These are phyloP conservation scores for Nannochloris sp. DNA, from an alignment of 139 green algal genomes.

Conservation along the genomic window DNA sequence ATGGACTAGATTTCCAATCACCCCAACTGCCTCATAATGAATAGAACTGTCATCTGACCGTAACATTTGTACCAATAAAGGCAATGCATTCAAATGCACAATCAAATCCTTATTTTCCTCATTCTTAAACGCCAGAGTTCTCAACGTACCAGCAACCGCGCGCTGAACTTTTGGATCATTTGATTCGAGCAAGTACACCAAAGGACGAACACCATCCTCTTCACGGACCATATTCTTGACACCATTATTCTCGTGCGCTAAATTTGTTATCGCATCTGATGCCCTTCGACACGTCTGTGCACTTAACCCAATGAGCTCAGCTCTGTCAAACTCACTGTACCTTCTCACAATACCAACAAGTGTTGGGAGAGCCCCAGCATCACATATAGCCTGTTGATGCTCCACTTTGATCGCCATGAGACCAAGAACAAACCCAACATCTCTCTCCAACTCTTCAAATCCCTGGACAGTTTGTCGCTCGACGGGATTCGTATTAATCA, in stretches of 20 bases:
- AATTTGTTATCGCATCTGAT: constrained; percentile 91
- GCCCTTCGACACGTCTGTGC: constrained; percentile 53
- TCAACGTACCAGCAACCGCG: constrained; percentile 73
- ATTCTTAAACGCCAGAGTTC: constrained; percentile 98
- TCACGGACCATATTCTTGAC: constrained; percentile 83
- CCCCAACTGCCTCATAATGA: constrained; percentile 97
- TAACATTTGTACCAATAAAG: constrained; percentile 92
- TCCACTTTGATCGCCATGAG: constrained; percentile 83
- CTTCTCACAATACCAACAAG: constrained; percentile 61
- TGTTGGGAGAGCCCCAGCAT: constrained; percentile 47
- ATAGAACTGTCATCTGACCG: constrained; percentile 75
- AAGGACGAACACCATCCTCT: constrained; percentile 83
- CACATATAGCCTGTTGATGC: constrained; percentile 73
- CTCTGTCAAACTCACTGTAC: constrained; percentile 11
- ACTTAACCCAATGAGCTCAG: constrained; percentile 5
- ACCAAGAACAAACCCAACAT: constrained; percentile 84
- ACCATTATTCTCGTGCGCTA: constrained; percentile 89
- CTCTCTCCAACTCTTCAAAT: constrained; percentile 71
- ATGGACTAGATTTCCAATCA: constrained; percentile 98
- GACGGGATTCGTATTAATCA: constrained; percentile 3
- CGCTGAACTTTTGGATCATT: constrained; percentile 83
- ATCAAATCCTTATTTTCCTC: constrained; percentile 98
- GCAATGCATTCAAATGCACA: constrained; percentile 80
- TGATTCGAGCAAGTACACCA: constrained; percentile 77
- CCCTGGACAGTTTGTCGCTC: background rate